Evolutionary conservation across 2,329 filamentous ascomycete species (phyloP).

Genomic region (Neoarthrinium moseri): DNA sequence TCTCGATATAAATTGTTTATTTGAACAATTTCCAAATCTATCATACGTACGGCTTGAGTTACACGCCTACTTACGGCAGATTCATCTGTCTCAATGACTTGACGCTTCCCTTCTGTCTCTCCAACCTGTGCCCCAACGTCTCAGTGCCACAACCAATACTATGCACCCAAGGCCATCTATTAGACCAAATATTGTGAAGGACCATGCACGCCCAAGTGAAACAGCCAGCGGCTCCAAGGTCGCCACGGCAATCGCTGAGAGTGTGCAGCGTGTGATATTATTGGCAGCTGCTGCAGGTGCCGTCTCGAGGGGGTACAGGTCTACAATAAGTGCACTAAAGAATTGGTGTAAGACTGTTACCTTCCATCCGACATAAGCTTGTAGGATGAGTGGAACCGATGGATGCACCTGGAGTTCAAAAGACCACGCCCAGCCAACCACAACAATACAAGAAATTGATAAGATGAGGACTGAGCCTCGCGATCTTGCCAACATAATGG

Average conservation of each 20-base stretch:
- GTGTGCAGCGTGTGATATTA: slow-evolving; percentile 7
- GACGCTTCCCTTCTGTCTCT: too few species aligned
- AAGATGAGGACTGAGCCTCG: neutral
- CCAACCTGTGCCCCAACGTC: too few species aligned
- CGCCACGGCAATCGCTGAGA: slow-evolving; percentile 9
- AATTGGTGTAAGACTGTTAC: slow-evolving; percentile 9
- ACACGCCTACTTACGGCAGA: too few species aligned
- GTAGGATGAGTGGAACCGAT: slow-evolving; percentile 5
- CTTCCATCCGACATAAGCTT: slow-evolving; percentile 9
- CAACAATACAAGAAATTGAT: slow-evolving; percentile 3
- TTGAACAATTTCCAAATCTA: too few species aligned
- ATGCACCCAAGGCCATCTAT: too few species aligned
- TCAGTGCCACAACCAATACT: too few species aligned
- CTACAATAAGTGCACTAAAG: slow-evolving; percentile 9
- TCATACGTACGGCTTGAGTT: too few species aligned
- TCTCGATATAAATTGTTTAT: too few species aligned
- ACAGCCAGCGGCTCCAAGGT: slow-evolving; percentile 5
- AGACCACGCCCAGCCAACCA: slow-evolving; percentile 10
- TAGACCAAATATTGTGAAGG: neutral
- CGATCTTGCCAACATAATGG: slow-evolving; percentile 8
- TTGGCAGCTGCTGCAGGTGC: slow-evolving; percentile 9
- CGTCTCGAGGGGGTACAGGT: slow-evolving; percentile 10
- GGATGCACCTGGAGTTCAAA: slow-evolving; percentile 5
- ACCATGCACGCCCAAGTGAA: slow-evolving; percentile 7
- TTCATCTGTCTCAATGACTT: too few species aligned